Evolutionary conservation across 2,329 filamentous ascomycete genomes (phyloP).

Genomic region (Neurospora sp.): DNA sequence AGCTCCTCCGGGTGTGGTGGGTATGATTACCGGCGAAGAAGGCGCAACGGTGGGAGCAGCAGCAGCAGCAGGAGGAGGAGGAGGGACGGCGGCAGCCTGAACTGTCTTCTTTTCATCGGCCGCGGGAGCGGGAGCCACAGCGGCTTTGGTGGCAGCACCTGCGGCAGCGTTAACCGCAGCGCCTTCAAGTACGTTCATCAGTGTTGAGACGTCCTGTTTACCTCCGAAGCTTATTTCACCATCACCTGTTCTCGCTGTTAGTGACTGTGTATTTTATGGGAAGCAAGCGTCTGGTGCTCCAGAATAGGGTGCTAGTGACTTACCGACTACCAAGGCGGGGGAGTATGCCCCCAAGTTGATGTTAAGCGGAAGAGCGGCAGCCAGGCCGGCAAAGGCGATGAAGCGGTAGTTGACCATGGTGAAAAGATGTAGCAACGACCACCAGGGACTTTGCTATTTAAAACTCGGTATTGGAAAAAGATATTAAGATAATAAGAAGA

Average conservation of each 20-base stretch:
- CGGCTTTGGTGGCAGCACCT: conserved; percentile 18
- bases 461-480: conserved; percentile 10
- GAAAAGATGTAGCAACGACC: conserved; percentile 7
- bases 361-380: conserved; percentile 29
- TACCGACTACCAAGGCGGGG: conserved; percentile 31
- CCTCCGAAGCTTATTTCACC: conserved; percentile 39
- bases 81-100: conserved; percentile 13
- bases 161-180: conserved; percentile 32
- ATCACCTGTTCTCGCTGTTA: conserved; percentile 23
- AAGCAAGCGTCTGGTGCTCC: too few relatives aligned
- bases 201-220: conserved; percentile 32
- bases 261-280: not conserved
- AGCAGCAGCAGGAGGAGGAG: conserved; percentile 13
- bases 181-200: conserved; percentile 37
- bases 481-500: conserved; percentile 16
- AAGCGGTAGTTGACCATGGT: conserved; percentile 29
- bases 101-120: not conserved
- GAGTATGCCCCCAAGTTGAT: conserved; percentile 37
- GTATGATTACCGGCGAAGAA: conserved; percentile 9
- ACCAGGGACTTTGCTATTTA: not conserved
- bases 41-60: conserved; percentile 8
- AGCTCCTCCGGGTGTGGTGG: conserved; percentile 3
- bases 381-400: conserved; percentile 27
- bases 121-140: conserved; percentile 10
- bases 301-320: not conserved